Percentiles rank a stretch among this genome's conserved stretches.
These are phyloP conservation scores for grape (Vitis vinifera) DNA, from an alignment of 164 flowering plant genomes.

Conservation along the genomic window ASM3070453v1 NC_081817.1:28337001-28337500, in stretches of 20 bases:
- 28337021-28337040: too few species aligned
- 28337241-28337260: slow-evolving; percentile 10
- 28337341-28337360: not conserved
- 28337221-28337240: not conserved
- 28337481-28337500: slow-evolving; percentile 54
- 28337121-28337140: too few species aligned
- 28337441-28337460: slow-evolving; percentile 62
- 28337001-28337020: too few species aligned
- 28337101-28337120: too few species aligned
- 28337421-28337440: slow-evolving; percentile 76
- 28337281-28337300: not conserved
- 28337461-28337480: slow-evolving; percentile 76
- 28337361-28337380: slow-evolving; percentile 57
- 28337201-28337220: slow-evolving; percentile 7
- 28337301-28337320: too few species aligned
- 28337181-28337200: not conserved
- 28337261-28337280: not conserved
- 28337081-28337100: not conserved
- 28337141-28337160: not conserved
- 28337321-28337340: not conserved
- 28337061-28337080: too few species aligned
- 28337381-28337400: slow-evolving; percentile 35
- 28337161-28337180: slow-evolving; percentile 1
- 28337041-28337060: too few species aligned
- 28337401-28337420: slow-evolving; percentile 50